A percentile compares a stretch with the other conserved stretches of the same genome.
These are phyloP conservation scores for Favolaschia claudopus DNA, from an alignment of 768 basidiomycete genomes.

Conservation along the genomic window DNA sequence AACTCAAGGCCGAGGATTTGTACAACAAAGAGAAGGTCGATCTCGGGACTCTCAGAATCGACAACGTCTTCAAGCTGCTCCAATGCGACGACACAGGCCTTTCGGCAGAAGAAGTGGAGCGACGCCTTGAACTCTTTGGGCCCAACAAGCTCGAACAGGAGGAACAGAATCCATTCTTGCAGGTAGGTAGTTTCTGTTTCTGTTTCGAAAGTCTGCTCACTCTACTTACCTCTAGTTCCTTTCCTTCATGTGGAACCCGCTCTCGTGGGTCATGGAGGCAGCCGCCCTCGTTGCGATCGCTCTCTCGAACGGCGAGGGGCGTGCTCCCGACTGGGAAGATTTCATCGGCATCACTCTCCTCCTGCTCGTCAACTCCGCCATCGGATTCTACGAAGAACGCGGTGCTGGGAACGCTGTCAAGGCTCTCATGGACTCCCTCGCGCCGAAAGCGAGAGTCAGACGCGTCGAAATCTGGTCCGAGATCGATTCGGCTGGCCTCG, in stretches of 20 bases:
- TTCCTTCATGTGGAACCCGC: slow-evolving; percentile 99
- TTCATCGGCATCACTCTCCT: slow-evolving; percentile 95
- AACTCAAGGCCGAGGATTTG: slow-evolving; percentile 89
- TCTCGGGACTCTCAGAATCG: slow-evolving; percentile 93
- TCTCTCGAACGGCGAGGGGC: slow-evolving; percentile 87
- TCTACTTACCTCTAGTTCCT: slow-evolving; percentile 63
- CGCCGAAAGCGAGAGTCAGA: slow-evolving; percentile 94
- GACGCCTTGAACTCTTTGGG: slow-evolving; percentile 94
- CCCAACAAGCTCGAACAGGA: slow-evolving; percentile 95
- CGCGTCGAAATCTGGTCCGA: slow-evolving; percentile 88
- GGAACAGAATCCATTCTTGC: slow-evolving; percentile 90
- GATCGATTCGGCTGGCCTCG: slow-evolving; percentile 88
- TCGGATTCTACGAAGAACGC: slow-evolving; percentile 97
- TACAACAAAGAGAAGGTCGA: slow-evolving; percentile 99
- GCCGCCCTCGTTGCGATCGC: slow-evolving; percentile 93
- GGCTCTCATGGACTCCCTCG: slow-evolving; percentile 98
- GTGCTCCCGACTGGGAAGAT: slow-evolving; percentile 94
- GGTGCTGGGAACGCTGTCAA: slow-evolving; percentile 98
- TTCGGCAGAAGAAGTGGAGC: slow-evolving; percentile 70
- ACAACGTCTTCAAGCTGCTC: slow-evolving; percentile 94
- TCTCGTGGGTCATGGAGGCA: slow-evolving; percentile 99
- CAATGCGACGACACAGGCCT: slow-evolving; percentile 90
- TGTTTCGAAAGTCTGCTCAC: neutral
- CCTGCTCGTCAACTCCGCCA: slow-evolving; percentile 90
- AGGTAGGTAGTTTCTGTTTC: slow-evolving; percentile 51